These are phyloP conservation scores for Capsella rubella DNA, from an alignment of 441 rosid genomes.

Conservation along the genomic window DNA sequence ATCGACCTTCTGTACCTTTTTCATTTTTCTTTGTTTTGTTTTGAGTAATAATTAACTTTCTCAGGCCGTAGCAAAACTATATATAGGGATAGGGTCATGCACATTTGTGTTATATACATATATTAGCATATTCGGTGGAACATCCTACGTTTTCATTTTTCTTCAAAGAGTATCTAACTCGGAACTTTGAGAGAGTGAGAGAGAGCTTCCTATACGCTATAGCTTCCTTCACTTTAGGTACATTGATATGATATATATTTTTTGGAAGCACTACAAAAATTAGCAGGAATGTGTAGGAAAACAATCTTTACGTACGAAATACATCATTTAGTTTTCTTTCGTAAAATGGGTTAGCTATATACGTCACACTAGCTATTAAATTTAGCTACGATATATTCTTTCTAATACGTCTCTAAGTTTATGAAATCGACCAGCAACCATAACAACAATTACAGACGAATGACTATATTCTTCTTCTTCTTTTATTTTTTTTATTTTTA, in stretches of 20 bases:
- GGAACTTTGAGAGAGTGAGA: not conserved
- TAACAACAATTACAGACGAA: not conserved
- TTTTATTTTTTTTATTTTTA: no score
- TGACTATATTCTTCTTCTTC: not conserved
- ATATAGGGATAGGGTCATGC: slow-evolving; percentile 35
- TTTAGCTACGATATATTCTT: slow-evolving; percentile 1
- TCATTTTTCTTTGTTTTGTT: not conserved
- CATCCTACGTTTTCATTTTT: slow-evolving; percentile 41
- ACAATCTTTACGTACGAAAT: not conserved
- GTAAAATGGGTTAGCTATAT: not conserved
- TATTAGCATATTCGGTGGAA: slow-evolving; percentile 57
- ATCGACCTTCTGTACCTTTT: slow-evolving; percentile 2
- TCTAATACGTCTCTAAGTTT: not conserved
- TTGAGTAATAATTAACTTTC: slow-evolving; percentile 4
- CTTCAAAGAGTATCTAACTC: slow-evolving; percentile 13
- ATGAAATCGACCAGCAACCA: slow-evolving; percentile 9
- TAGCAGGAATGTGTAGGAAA: not conserved
- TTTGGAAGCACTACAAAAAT: not conserved
- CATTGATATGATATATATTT: not conserved
- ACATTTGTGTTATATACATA: slow-evolving; percentile 37
- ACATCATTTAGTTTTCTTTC: not conserved
- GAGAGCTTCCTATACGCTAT: not conserved
- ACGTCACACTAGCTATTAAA: not conserved
- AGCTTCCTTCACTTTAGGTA: not conserved
- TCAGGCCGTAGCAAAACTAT: not conserved